A percentile compares a stretch with the other conserved stretches of the same genome.
Conservation (phyloP, 208 protist species). For the Novymonas esmeraldas region DNA sequence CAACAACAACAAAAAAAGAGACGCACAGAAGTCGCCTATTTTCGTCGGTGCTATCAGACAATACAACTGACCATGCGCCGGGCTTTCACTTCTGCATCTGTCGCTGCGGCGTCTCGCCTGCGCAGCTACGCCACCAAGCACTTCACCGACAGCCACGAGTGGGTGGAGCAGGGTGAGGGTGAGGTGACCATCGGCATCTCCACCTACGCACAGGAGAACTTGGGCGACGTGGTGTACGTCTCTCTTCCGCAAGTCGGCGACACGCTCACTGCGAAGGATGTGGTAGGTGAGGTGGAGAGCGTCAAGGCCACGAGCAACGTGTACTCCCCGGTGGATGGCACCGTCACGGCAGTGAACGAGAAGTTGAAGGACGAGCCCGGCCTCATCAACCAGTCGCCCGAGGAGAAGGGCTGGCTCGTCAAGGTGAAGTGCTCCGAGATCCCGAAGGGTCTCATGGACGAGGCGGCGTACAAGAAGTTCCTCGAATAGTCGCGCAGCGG, state of each 20-base stretch:
- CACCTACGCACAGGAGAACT: constrained; percentile 86
- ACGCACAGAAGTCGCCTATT: too few relatives aligned
- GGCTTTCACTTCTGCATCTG: constrained; percentile 32
- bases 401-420: constrained; percentile 89
- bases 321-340: constrained; percentile 87
- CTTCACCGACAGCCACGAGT: constrained; percentile 93
- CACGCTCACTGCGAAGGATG: constrained; percentile 64
- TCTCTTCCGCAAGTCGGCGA: constrained; percentile 90
- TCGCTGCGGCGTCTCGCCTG: constrained; percentile 33
- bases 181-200: constrained; percentile 88
- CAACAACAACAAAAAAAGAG: not conserved
- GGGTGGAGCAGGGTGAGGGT: constrained; percentile 67
- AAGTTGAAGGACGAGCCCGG: constrained; percentile 82
- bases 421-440: constrained; percentile 84
- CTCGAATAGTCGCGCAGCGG: constrained; percentile 53
- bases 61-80: constrained; percentile 49
- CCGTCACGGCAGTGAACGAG: constrained; percentile 85
- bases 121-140: constrained; percentile 74
- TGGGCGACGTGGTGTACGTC: constrained; percentile 92
- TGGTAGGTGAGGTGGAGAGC: constrained; percentile 90
- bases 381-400: constrained; percentile 86
- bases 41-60: not conserved
- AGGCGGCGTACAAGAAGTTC: constrained; percentile 88
- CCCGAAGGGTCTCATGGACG: constrained; percentile 79
- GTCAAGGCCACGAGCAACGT: constrained; percentile 93